Base-by-base conservation (phyloP, 495 filamentous ascomycete species). In the Aspergillus hancockii region DNA sequence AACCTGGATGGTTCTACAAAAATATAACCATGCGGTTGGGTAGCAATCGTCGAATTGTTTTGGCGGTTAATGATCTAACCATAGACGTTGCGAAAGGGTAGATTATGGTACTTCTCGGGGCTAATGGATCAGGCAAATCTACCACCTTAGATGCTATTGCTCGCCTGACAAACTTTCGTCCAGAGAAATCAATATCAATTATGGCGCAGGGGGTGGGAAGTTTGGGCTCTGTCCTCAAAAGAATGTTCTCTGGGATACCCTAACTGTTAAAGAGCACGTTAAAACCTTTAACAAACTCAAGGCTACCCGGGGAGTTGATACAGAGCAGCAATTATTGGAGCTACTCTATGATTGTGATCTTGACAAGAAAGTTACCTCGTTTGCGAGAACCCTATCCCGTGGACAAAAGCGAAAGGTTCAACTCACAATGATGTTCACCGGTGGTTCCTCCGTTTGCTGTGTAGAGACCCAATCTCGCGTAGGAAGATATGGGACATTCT, bases 351-450 rank as follows among this genome's bases (percentile, higher is more conserved):
- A 81, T 2, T 86, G 92, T 59, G 92, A 93, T 65, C 81, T 96
- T 12, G 79, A 78, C 16, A 73, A 80, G 9, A 96, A 96, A 72
- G 66, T 81, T 22, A 82, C 84, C 43, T 85, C 90, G 0, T 73
- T 76, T 60, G 80, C 89, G 0, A 81, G 80, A 55, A 90, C 89
- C 1, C 77, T 96, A 6, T 94, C 90, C 3, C 91, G 92, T 7
- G 92, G 92, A 0, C 92, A 96, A 71, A 95, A 93, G 71, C 80
- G 92, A 22, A 95, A 95, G 70, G 75, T 93, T n/a, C 92, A 96
- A 67, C 81, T 96, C 10, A 87, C 88, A n/a, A 92, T 93, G 84
- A 95, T 94, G 90, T 84, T 96, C 54, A 92, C 90, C 23, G 92
- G 92, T 40, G 92, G 90, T 18, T 90, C 86, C 59, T 83, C 81